Conservation (phyloP, 768 basidiomycete species). For the Phanerochaete sordida region DNA sequence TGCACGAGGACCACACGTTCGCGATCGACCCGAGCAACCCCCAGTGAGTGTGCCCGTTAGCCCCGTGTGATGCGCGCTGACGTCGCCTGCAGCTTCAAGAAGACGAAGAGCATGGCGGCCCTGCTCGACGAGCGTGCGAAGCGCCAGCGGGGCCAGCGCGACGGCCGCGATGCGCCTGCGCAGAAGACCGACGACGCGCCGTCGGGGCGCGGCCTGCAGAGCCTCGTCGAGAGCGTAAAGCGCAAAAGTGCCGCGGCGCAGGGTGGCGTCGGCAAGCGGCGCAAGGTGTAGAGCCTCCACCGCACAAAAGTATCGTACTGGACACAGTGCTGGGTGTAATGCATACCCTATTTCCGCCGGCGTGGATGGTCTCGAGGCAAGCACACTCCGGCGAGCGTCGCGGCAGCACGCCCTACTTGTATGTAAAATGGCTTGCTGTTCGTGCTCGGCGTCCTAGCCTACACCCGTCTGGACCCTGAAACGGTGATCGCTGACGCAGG, state of each 20-base stretch:
- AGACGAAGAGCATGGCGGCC: slow-evolving; percentile 86
- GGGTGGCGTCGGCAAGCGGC: slow-evolving; percentile 37
- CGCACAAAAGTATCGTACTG: slow-evolving; percentile 1
- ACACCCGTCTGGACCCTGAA: no score
- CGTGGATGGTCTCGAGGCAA: no score
- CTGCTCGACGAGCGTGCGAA: slow-evolving; percentile 82
- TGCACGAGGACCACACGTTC: slow-evolving; percentile 88
- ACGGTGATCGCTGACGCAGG: no score
- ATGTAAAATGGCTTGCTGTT: no score
- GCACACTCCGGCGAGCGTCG: no score
- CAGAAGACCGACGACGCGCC: slow-evolving; percentile 14
- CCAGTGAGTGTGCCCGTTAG: slow-evolving; percentile 55
- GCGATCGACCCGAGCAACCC: slow-evolving; percentile 97
- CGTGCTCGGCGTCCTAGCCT: no score
- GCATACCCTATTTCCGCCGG: background rate
- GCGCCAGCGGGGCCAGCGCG: slow-evolving; percentile 41
- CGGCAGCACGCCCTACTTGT: no score
- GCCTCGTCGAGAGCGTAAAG: slow-evolving; percentile 84
- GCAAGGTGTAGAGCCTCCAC: slow-evolving; percentile 24
- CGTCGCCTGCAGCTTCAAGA: slow-evolving; percentile 69
- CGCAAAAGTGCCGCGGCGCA: slow-evolving; percentile 51
- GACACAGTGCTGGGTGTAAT: background rate
- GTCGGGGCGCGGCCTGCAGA: slow-evolving; percentile 49
- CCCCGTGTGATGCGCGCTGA: slow-evolving; percentile 7
- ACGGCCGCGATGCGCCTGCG: slow-evolving; percentile 4